Percentiles rank a stretch among this genome's conserved stretches.
These are phyloP conservation scores for Chytriomyces confervae DNA, from an alignment of 192 early-diverging fungal genomes.

Conservation along the genomic window DNA sequence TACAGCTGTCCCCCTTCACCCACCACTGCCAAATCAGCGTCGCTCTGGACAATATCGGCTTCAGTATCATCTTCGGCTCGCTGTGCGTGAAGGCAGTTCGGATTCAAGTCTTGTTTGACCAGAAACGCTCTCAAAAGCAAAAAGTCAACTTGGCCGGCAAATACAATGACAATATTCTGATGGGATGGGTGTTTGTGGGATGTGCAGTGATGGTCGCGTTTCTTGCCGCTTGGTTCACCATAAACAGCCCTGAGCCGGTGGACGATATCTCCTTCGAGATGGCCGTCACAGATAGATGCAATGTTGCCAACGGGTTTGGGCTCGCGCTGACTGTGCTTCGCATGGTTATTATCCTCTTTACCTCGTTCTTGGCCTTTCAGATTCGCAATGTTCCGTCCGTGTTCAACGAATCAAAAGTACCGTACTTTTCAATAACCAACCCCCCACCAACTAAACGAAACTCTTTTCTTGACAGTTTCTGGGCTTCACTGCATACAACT, in stretches of 20 bases:
- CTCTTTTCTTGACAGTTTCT: background rate
- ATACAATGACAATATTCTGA: slow-evolving; percentile 5
- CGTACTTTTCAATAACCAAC: too few relatives aligned
- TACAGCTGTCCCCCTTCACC: background rate
- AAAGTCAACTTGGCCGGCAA: background rate
- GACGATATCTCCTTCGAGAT: background rate
- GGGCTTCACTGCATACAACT: slow-evolving; percentile 9
- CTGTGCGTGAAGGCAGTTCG: slow-evolving; percentile 25
- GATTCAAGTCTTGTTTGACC: slow-evolving; percentile 12
- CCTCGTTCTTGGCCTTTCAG: slow-evolving; percentile 3
- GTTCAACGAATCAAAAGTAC: slow-evolving; percentile 8
- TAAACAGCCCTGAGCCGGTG: background rate
- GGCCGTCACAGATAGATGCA: slow-evolving; percentile 10
- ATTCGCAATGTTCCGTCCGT: slow-evolving; percentile 17
- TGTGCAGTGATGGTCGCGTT: slow-evolving; percentile 1
- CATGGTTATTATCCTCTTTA: slow-evolving; percentile 15
- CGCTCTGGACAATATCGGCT: slow-evolving; percentile 24
- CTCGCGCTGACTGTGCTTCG: slow-evolving; percentile 3
- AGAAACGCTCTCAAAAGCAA: slow-evolving; percentile 6
- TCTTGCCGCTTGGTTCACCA: background rate
- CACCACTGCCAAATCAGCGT: background rate
- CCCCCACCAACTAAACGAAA: too few relatives aligned
- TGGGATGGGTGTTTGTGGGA: background rate
- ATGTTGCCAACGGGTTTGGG: background rate
- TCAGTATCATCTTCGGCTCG: slow-evolving; percentile 28